Evolutionary conservation across 768 basidiomycete genomes (phyloP).

Genomic region (Pholiota molesta): DNA sequence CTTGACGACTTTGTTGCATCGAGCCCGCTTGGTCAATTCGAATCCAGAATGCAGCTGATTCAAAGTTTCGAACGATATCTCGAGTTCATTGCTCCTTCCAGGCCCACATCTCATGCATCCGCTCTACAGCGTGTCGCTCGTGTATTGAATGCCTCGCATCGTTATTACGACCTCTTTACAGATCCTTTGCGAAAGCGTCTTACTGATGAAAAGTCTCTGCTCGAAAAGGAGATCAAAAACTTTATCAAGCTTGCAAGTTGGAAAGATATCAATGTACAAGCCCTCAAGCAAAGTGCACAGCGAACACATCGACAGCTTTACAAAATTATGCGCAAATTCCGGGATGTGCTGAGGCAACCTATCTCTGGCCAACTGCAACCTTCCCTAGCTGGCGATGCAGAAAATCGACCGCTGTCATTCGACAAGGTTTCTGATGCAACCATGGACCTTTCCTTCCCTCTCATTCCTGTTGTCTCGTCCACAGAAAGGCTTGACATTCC

Average conservation of each 20-base stretch:
- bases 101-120: constrained; percentile 29
- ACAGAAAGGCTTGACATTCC: constrained; percentile 15
- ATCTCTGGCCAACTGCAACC: constrained; percentile 44
- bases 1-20: constrained; percentile 78
- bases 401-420: constrained; percentile 27
- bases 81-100: constrained; percentile 33
- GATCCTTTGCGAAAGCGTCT: constrained; percentile 51
- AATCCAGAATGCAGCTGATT: constrained; percentile 66
- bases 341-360: constrained; percentile 84
- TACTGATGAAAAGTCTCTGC: constrained; percentile 49
- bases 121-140: constrained; percentile 53
- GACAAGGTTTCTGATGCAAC: neutral
- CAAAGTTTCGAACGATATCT: constrained; percentile 65
- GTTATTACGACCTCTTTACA: constrained; percentile 67
- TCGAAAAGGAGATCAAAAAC: constrained; percentile 82
- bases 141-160: constrained; percentile 62
- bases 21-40: constrained; percentile 86
- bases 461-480: neutral
- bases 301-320: constrained; percentile 90
- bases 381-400: constrained; percentile 36
- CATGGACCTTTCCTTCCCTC: neutral
- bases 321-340: constrained; percentile 89
- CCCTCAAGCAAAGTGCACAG: constrained; percentile 88
- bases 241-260: constrained; percentile 97
- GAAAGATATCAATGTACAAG: constrained; percentile 96